Evolutionary conservation across 1,284 basidiomycete species (phyloP).

Genomic region (Leucoagaricus sp.): DNA sequence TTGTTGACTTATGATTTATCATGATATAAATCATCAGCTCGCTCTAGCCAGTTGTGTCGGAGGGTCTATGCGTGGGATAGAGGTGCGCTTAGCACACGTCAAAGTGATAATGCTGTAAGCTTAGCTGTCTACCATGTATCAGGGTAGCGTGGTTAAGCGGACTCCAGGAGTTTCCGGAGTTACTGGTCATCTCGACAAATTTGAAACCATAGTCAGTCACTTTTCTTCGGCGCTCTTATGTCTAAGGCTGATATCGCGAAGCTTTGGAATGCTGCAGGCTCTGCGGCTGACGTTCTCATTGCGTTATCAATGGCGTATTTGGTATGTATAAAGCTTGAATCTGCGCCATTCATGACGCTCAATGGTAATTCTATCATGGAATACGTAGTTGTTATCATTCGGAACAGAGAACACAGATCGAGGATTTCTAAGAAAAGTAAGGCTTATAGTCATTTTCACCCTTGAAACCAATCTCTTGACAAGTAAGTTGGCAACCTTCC

Average conservation of each 20-base stretch:
- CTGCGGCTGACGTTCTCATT: constrained; percentile 5
- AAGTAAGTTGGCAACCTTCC: not conserved
- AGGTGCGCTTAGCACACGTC: no score
- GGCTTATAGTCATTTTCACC: constrained; percentile 3
- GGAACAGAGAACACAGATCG: no score
- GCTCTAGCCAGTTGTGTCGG: not conserved
- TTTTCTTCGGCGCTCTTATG: not conserved
- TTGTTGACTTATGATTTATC: no score
- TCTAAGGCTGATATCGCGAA: not conserved
- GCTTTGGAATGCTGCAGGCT: constrained; percentile 3
- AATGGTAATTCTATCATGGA: no score
- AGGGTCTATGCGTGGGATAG: not conserved
- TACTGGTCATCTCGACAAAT: no score
- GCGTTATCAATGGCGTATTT: not conserved
- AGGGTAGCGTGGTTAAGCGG: no score
- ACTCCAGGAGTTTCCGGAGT: not conserved
- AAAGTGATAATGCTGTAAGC: no score
- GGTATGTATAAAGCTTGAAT: not conserved
- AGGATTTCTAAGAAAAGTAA: no score
- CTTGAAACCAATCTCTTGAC: constrained; percentile 1
- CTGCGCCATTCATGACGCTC: no score
- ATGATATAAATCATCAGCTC: not conserved
- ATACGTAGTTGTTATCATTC: no score
- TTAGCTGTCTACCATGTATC: no score
- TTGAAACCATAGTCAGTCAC: not conserved